phyloP scores from a whole-genome alignment of 345 rosid species.

The Populus davidiana region DNA sequence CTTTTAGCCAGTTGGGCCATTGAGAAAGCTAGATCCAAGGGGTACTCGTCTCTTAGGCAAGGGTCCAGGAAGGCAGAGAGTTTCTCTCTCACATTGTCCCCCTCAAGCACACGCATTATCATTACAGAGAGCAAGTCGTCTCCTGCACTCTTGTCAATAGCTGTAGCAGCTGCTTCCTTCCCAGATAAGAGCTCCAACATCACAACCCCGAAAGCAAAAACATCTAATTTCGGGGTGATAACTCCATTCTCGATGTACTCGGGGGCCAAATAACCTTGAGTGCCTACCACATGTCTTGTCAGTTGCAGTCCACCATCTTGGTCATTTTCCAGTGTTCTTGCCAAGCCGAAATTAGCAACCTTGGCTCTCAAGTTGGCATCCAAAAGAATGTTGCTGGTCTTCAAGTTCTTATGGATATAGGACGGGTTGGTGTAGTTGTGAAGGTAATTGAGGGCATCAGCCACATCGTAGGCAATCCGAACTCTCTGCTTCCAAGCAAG shows the following conservation, averaged over 20 bases:
- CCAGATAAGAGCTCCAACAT: conserved; percentile 81
- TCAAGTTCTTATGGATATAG: conserved; percentile 77
- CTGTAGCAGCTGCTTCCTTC: conserved; percentile 49
- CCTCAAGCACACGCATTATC: conserved; percentile 58
- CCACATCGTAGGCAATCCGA: conserved; percentile 62
- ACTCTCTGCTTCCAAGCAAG: conserved; percentile 84
- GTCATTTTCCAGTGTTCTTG: conserved; percentile 49
- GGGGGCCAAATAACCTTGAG: conserved; percentile 85
- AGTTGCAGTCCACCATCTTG: conserved; percentile 52
- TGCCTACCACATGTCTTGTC: conserved; percentile 80
- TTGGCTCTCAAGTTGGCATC: conserved; percentile 73
- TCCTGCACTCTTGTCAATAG: conserved; percentile 25
- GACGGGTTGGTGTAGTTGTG: conserved; percentile 78
- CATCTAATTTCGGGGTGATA: conserved; percentile 79
- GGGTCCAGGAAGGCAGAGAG: conserved; percentile 61
- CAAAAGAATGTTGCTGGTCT: conserved; percentile 69
- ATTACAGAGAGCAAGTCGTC: conserved; percentile 47
- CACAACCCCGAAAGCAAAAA: conserved; percentile 79
- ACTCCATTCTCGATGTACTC: conserved; percentile 87
- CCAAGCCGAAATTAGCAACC: conserved; percentile 70
- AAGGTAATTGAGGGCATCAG: conserved; percentile 76
- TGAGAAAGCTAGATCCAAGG: conserved; percentile 75
- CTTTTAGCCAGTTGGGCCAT: conserved; percentile 65
- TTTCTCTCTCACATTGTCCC: conserved; percentile 68
- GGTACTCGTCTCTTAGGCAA: conserved; percentile 54